Evolutionary conservation across 805 yeast genomes (phyloP).

Genomic region (Schizosaccharomyces cryophilus): DNA sequence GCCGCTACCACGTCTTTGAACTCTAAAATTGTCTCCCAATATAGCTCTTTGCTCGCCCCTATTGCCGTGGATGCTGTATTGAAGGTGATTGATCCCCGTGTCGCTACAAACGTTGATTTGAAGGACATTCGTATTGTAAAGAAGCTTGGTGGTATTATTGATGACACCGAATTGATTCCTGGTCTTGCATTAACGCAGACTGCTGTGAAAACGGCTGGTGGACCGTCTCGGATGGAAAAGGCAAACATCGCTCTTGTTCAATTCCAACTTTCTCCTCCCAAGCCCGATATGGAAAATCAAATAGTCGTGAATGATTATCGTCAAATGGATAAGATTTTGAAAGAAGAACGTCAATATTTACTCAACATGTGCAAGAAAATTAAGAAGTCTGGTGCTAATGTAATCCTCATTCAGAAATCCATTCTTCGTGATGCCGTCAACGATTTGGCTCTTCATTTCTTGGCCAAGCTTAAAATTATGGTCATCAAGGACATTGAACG

Average conservation of each 20-base stretch:
- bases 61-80: slow-evolving; percentile 83
- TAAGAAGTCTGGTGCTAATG: slow-evolving; percentile 91
- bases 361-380: slow-evolving; percentile 86
- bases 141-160: slow-evolving; percentile 93
- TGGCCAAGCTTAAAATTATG: slow-evolving; percentile 77
- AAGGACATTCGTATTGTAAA: slow-evolving; percentile 72
- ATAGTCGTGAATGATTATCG: slow-evolving; percentile 93
- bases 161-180: slow-evolving; percentile 75
- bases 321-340: slow-evolving; percentile 95
- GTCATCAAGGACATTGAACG: slow-evolving; percentile 88
- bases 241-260: slow-evolving; percentile 77
- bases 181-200: slow-evolving; percentile 87
- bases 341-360: slow-evolving; percentile 90
- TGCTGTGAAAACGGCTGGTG: slow-evolving; percentile 76
- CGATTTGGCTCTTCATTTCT: slow-evolving; percentile 80
- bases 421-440: slow-evolving; percentile 84
- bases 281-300: slow-evolving; percentile 93
- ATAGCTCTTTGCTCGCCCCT: slow-evolving; percentile 65
- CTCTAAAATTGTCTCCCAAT: slow-evolving; percentile 88
- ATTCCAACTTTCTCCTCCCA: slow-evolving; percentile 88
- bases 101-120: slow-evolving; percentile 52
- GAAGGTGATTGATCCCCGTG: slow-evolving; percentile 37
- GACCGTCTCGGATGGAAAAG: slow-evolving; percentile 83
- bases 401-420: slow-evolving; percentile 71
- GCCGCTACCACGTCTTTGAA: slow-evolving; percentile 89